A percentile compares a stretch with the other conserved stretches of the same genome.
Evolutionary conservation across 371 early-diverging fungal genomes (phyloP).

Genomic region (Mortierella sp.): DNA sequence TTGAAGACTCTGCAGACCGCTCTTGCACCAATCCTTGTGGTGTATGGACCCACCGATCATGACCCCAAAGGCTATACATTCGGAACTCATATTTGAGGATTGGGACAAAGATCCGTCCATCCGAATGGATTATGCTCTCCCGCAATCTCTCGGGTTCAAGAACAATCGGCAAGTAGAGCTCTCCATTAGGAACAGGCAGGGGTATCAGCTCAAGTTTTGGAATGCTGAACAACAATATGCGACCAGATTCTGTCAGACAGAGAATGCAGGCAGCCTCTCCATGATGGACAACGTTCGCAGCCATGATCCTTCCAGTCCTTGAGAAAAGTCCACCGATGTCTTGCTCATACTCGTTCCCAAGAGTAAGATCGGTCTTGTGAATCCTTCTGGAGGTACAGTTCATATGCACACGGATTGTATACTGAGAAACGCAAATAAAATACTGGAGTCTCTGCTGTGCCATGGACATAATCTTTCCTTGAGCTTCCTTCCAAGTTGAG

Average conservation of each 20-base stretch:
- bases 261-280: conserved; percentile 39
- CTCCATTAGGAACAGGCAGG: conserved; percentile 22
- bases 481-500: conserved; percentile 32
- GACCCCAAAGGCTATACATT: conserved; percentile 58
- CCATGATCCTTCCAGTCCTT: conserved; percentile 36
- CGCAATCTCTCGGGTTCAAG: conserved; percentile 32
- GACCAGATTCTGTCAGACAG: conserved; percentile 40
- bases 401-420: conserved; percentile 46
- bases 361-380: conserved; percentile 35
- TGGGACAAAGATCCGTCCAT: conserved; percentile 66
- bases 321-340: neutral
- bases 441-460: conserved; percentile 48
- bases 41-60: conserved; percentile 36
- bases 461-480: conserved; percentile 39
- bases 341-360: neutral
- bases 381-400: conserved; percentile 52
- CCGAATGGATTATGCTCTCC: conserved; percentile 57
- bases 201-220: conserved; percentile 51
- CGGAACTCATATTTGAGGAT: conserved; percentile 61
- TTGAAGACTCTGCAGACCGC: conserved; percentile 11
- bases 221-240: conserved; percentile 39
- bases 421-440: conserved; percentile 37
- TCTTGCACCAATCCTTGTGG: conserved; percentile 23
- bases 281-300: conserved; percentile 41
- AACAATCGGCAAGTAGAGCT: conserved; percentile 36